Evolutionary conservation across 1,139 yeast genomes (phyloP).

Genomic region (Candida glucosophila): DNA sequence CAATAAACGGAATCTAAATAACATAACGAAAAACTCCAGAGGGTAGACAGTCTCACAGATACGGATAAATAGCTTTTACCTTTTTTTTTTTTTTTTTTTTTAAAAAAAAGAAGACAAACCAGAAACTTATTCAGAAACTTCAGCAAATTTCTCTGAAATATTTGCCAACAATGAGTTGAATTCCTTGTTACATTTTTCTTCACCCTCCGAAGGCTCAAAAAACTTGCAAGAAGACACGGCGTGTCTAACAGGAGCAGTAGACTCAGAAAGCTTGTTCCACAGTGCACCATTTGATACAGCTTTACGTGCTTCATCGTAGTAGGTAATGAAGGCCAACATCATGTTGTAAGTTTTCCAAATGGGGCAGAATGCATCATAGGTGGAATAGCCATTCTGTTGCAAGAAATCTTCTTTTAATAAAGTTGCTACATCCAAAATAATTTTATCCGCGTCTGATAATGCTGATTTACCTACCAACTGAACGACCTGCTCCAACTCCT

Average conservation of each 20-base stretch:
- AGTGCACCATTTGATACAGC: slow-evolving; percentile 89
- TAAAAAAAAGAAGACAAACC: too few species aligned
- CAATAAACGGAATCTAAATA: too few species aligned
- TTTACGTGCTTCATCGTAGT: slow-evolving; percentile 96
- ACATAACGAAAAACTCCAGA: too few species aligned
- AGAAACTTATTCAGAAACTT: slow-evolving; percentile 89
- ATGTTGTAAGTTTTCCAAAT: slow-evolving; percentile 97
- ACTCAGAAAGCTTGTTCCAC: slow-evolving; percentile 87
- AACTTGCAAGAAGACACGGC: slow-evolving; percentile 91
- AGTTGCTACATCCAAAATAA: slow-evolving; percentile 85
- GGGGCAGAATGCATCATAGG: slow-evolving; percentile 98
- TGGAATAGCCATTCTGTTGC: slow-evolving; percentile 97
- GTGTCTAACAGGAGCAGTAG: slow-evolving; percentile 86
- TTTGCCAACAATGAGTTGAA: slow-evolving; percentile 66
- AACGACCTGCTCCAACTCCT: slow-evolving; percentile 97
- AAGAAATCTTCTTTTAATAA: slow-evolving; percentile 95
- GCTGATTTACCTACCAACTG: slow-evolving; percentile 99
- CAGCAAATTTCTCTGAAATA: slow-evolving; percentile 88
- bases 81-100: too few species aligned
- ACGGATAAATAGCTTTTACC: too few species aligned
- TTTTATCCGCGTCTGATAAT: slow-evolving; percentile 90
- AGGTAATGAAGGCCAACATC: slow-evolving; percentile 91
- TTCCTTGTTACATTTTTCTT: slow-evolving; percentile 64
- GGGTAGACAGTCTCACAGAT: too few species aligned
- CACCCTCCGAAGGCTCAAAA: slow-evolving; percentile 91